Evolutionary conservation across 2,329 filamentous ascomycete species (phyloP), one percentile per base, ranked within the genome.

Genomic region (Trichoderma aggressivum): DNA sequence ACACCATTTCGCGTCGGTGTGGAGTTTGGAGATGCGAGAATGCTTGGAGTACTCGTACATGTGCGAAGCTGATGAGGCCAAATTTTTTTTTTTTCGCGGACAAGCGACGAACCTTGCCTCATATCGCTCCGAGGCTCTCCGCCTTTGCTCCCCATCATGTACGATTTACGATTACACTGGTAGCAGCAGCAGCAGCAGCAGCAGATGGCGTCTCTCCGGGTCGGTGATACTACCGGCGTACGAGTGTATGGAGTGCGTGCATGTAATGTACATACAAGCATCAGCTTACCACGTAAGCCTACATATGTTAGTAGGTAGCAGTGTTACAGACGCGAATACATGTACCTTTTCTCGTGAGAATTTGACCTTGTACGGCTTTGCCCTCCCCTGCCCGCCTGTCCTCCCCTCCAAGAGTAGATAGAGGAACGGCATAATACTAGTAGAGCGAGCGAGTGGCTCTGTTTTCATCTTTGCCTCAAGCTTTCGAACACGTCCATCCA

Each of bases 1-100:
- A 36, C 36, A 62, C 59, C 26, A 47, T 59, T 47, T 34, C 65
- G 47, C 62, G 28, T 55, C 11, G 24, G 36, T 43, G 65, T 68
- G 65, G 65, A 68, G 65, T 50, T 68, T 53, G 14, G 34, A 58
- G 63, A 56, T 58, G 63, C 32, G 63, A 66, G 53, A 24, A 66
- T 58, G 63, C 21, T 36, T n/a, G 32, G 58, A 61, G 34, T 28
- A 3, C 26, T 28, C 26, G 26, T 24, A 61, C 34, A 34, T 50
- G 34, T 18, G 28, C 34, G 34, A 58, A 66, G 43, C 7, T 50
- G 55, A 60, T 68, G 65, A 60, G 65, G 65, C 65, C 65, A 68
- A n/a, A n/a, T n/a, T n/a, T 50, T 50, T 60, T 28, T 28, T 50
- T 34, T 60, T 67, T 30, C 16, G 7, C 55, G 26, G 50, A 3